Evolutionary conservation across 2,329 filamentous ascomycete species (phyloP).

Genomic region (Paraphaeosphaeria sporulosa): DNA sequence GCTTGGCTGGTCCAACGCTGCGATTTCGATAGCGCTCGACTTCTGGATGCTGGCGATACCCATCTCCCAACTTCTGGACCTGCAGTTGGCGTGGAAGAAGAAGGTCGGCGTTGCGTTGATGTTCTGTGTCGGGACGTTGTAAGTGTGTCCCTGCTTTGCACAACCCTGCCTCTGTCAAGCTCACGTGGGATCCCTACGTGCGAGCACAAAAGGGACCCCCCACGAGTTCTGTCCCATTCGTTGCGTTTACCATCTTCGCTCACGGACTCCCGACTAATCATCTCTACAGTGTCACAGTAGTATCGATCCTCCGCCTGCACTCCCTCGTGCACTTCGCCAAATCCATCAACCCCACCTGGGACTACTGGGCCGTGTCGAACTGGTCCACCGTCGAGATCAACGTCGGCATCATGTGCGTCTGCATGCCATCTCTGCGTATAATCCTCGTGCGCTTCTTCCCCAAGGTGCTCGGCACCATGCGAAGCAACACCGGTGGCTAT

Average conservation of each 20-base stretch:
- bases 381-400: slow-evolving; percentile 56
- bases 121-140: slow-evolving; percentile 48
- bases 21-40: slow-evolving; percentile 36
- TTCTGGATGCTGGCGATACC: slow-evolving; percentile 39
- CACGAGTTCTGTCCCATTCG: too few species aligned
- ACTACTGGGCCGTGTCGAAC: slow-evolving; percentile 48
- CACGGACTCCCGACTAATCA: too few species aligned
- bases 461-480: slow-evolving; percentile 36
- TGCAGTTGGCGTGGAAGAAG: slow-evolving; percentile 39
- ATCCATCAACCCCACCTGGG: slow-evolving; percentile 52
- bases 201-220: too few species aligned
- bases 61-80: slow-evolving; percentile 33
- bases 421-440: slow-evolving; percentile 51
- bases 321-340: slow-evolving; percentile 54
- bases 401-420: slow-evolving; percentile 54
- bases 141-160: slow-evolving; percentile 12
- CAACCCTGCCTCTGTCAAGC: not conserved
- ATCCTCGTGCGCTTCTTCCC: slow-evolving; percentile 49
- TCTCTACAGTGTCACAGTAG: slow-evolving; percentile 49
- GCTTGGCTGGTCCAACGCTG: slow-evolving; percentile 37
- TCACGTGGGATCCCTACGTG: too few species aligned
- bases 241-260: too few species aligned
- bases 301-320: slow-evolving; percentile 54
- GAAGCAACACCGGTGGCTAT: too few species aligned
- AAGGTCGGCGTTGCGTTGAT: slow-evolving; percentile 43